Conservation (phyloP, 2,329 filamentous ascomycete species). For the Diaporthe batatas region DNA sequence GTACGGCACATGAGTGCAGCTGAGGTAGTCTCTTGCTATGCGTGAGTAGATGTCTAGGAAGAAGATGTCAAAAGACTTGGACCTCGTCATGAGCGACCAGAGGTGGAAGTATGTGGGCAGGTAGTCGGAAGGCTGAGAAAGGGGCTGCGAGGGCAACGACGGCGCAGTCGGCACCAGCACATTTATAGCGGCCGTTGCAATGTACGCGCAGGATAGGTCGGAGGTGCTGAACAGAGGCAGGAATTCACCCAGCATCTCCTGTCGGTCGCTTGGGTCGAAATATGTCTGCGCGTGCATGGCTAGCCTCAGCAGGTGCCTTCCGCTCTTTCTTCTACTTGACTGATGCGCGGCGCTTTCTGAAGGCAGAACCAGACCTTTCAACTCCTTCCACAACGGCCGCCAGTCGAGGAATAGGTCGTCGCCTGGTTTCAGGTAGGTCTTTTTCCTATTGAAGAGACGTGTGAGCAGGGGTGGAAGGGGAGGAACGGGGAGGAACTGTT, state of each 20-base stretch:
- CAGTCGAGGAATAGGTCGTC: conserved; percentile 94
- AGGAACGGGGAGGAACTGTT: background rate
- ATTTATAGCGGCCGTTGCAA: conserved; percentile 90
- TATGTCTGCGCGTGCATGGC: conserved; percentile 92
- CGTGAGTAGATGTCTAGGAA: conserved; percentile 93
- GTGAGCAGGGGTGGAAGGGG: conserved; percentile 45
- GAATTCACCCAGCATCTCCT: conserved; percentile 84
- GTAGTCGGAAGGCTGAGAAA: conserved; percentile 89
- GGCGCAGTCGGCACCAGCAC: conserved; percentile 88
- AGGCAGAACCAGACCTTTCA: conserved; percentile 91
- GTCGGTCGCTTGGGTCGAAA: conserved; percentile 89
- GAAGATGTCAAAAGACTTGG: conserved; percentile 86
- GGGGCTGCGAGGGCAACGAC: conserved; percentile 76
- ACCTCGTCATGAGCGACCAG: conserved; percentile 93
- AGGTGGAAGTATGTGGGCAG: conserved; percentile 96
- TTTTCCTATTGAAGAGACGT: conserved; percentile 72
- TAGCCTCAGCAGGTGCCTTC: conserved; percentile 83
- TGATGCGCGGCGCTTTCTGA: conserved; percentile 81
- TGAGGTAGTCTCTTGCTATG: conserved; percentile 85
- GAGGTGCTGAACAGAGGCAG: conserved; percentile 93
- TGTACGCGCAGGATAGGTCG: conserved; percentile 90
- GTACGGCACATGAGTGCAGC: conserved; percentile 81
- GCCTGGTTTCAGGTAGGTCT: conserved; percentile 92
- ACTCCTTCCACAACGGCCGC: conserved; percentile 91
- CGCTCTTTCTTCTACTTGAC: conserved; percentile 65